Conservation (phyloP, 305 asterid genomes). For the Rubia balearica region DNA sequence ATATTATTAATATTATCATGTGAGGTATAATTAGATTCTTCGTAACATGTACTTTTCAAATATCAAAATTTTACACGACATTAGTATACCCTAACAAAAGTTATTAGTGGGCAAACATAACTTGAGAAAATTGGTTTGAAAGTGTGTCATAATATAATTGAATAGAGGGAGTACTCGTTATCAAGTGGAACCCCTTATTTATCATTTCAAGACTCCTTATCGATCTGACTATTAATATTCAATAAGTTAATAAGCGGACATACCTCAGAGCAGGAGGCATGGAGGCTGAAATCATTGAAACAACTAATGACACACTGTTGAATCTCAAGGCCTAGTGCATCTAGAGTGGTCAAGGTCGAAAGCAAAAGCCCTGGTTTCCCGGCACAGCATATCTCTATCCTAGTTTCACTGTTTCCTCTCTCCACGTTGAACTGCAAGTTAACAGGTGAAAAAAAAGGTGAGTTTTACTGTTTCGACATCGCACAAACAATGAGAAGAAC, state of each 20-base stretch:
- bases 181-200: too few species aligned
- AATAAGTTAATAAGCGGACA: not conserved
- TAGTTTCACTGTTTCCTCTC: slow-evolving; percentile 40
- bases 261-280: slow-evolving; percentile 70
- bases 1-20: too few species aligned
- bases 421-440: slow-evolving; percentile 56
- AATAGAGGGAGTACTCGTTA: too few species aligned
- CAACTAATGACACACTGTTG: slow-evolving; percentile 66
- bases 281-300: slow-evolving; percentile 53
- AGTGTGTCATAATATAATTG: too few species aligned
- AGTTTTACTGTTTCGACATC: not conserved
- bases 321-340: slow-evolving; percentile 57
- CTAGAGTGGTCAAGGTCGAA: slow-evolving; percentile 57
- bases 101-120: too few species aligned
- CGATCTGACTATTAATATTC: too few species aligned
- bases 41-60: too few species aligned
- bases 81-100: too few species aligned
- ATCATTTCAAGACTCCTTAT: too few species aligned
- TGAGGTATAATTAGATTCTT: too few species aligned
- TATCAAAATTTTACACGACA: too few species aligned
- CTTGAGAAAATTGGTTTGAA: too few species aligned
- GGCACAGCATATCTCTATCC: slow-evolving; percentile 51
- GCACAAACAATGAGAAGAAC: not conserved
- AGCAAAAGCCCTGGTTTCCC: slow-evolving; percentile 50
- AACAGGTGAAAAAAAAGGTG: not conserved